Evolutionary conservation across 305 asterid genomes (phyloP), one percentile per base, ranked within the genome.

Genomic region (Fraxinus latifolia): DNA sequence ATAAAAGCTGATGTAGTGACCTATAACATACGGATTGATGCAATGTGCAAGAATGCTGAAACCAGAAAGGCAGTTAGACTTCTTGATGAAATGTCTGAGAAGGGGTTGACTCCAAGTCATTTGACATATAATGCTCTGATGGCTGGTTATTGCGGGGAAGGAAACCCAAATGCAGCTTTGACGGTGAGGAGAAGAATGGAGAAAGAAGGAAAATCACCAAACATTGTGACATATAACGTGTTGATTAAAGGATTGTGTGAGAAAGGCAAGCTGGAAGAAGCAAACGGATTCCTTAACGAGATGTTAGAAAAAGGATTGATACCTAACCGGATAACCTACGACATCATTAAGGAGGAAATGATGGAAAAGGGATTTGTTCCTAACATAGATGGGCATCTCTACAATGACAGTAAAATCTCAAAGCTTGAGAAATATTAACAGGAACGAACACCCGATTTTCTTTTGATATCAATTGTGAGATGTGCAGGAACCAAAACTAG

Each of bases 241-340:
- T 84, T 95, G 89, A 94, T 95, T 77, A 92, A 87, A 84, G 97
- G 95, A 29, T 91, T 88, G 73, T 87, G 93, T 74, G 89, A 84
- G 84, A 88, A 86, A 11, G 89, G 88, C 47, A 93, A 90, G 82
- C 81, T 93, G 81, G 94, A 93, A 78, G 91, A 89, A 83, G 97
- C 99, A 58, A 93, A 94, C 53, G 36, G 68, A n/a, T 83, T 85
- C 86, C 92, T 95, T 74, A 94, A 94, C 23, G 96, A 94, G 93
- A 94, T 94, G 99, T 81, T 94, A 92, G 99, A 92, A 91, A 95
- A 90, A 83, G 99, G 99, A 65, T 83, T 95, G 83, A 89, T 88
- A 34, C 97, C 98, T 37, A 93, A 92, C 77, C 84, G 89, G 74
- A 83, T 85, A 27, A 92, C 98, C 6, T 95, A 92, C 82, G 96